Conservation (phyloP, 2,329 filamentous ascomycete species). For the Trichoderma koningiopsis region DNA sequence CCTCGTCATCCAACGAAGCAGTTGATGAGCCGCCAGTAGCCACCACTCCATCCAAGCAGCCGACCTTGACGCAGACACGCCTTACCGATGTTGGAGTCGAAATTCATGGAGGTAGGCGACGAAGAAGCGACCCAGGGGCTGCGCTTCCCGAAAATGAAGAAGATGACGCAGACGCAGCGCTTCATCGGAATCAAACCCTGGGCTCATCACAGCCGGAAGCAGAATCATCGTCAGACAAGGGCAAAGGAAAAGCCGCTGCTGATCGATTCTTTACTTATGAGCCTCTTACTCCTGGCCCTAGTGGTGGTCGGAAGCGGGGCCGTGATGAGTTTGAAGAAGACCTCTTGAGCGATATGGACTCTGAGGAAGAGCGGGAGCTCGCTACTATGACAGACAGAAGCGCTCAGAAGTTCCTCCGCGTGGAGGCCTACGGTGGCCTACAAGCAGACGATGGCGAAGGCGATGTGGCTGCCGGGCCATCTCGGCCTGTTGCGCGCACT, state of each 20-base stretch:
- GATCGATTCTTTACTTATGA: not conserved
- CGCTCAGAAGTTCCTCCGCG: slow-evolving; percentile 32
- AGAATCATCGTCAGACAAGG: not conserved
- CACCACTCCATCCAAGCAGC: slow-evolving; percentile 33
- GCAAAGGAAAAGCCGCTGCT: not conserved
- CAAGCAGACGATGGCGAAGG: slow-evolving; percentile 30
- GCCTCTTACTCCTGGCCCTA: slow-evolving; percentile 18
- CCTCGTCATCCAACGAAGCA: slow-evolving; percentile 7
- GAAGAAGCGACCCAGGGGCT: slow-evolving; percentile 19
- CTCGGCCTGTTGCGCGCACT: slow-evolving; percentile 42
- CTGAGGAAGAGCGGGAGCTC: slow-evolving; percentile 46
- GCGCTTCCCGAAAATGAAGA: not conserved
- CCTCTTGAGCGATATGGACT: slow-evolving; percentile 40
- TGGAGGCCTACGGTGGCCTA: slow-evolving; percentile 29
- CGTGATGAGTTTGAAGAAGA: slow-evolving; percentile 34
- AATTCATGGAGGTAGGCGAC: slow-evolving; percentile 30
- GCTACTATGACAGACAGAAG: slow-evolving; percentile 41
- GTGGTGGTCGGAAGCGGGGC: slow-evolving; percentile 35
- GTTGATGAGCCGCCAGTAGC: slow-evolving; percentile 8
- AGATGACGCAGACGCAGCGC: not conserved
- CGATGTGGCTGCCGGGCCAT: slow-evolving; percentile 33
- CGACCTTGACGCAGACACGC: slow-evolving; percentile 35
- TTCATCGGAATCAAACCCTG: not conserved
- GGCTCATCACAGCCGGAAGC: slow-evolving; percentile 13
- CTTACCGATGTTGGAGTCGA: slow-evolving; percentile 38